phyloP scores from a whole-genome alignment of 2,329 filamentous ascomycete species.

The Penicillium sp. region DNA sequence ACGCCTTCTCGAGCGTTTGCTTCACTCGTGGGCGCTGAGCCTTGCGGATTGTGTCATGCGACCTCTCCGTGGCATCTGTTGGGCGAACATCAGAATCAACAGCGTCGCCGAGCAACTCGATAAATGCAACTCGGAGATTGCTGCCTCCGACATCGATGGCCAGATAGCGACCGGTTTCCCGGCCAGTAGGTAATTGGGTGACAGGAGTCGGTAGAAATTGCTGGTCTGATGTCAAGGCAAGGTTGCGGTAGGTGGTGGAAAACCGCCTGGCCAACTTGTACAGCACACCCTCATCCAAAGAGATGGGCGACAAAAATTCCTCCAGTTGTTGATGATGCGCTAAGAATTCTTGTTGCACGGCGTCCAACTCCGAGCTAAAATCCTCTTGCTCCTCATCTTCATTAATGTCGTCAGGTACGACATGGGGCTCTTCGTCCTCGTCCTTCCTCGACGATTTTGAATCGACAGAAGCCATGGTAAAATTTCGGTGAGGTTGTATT shows the following conservation, averaged over 20 bases:
- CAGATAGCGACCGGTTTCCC: constrained; percentile 57
- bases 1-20: constrained; percentile 52
- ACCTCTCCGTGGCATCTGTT: constrained; percentile 38
- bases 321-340: constrained; percentile 40
- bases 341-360: constrained; percentile 30
- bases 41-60: constrained; percentile 47
- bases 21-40: constrained; percentile 50
- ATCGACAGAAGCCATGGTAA: constrained; percentile 28
- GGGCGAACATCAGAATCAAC: constrained; percentile 38
- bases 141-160: constrained; percentile 61
- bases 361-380: constrained; percentile 29
- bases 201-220: constrained; percentile 52
- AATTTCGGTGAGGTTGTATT: neutral
- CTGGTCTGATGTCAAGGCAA: constrained; percentile 48
- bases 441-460: constrained; percentile 26
- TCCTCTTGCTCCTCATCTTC: constrained; percentile 41
- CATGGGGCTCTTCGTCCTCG: constrained; percentile 32
- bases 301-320: constrained; percentile 44
- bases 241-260: constrained; percentile 46
- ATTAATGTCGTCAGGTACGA: constrained; percentile 30
- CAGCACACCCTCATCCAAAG: constrained; percentile 44
- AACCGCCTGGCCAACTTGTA: constrained; percentile 50
- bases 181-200: constrained; percentile 50
- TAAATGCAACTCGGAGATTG: constrained; percentile 59
- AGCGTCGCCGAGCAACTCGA: constrained; percentile 53